Conservation (phyloP, 768 basidiomycete genomes). For the Ephemerocybe angulata region DNA sequence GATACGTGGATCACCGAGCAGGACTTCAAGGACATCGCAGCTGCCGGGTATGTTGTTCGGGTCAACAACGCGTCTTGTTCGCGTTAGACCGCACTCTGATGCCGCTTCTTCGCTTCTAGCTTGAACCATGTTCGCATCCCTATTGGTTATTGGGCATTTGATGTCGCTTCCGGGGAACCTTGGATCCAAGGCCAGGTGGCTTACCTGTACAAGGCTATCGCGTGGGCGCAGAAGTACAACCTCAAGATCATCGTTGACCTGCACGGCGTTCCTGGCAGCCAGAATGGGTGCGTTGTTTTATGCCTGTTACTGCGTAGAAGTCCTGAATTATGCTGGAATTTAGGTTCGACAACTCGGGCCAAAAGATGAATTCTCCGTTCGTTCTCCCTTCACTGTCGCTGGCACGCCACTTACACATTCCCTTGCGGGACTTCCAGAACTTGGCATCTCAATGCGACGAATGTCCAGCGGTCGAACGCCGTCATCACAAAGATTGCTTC, state of each 20-base stretch:
- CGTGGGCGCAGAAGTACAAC: conserved; percentile 63
- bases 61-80: neutral
- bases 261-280: conserved; percentile 75
- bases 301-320: too few relatives aligned
- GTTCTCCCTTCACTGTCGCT: conserved; percentile 10
- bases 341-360: conserved; percentile 82
- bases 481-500: conserved; percentile 61
- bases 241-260: conserved; percentile 81
- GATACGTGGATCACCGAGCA: conserved; percentile 75
- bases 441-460: conserved; percentile 67
- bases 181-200: conserved; percentile 72
- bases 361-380: conserved; percentile 48
- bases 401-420: neutral
- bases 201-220: conserved; percentile 59
- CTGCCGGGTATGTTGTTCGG: conserved; percentile 53
- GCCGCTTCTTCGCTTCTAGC: too few relatives aligned
- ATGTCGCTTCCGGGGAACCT: conserved; percentile 70
- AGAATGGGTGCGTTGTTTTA: conserved; percentile 72
- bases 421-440: conserved; percentile 21
- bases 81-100: too few relatives aligned
- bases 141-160: conserved; percentile 88
- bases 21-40: conserved; percentile 71
- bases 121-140: conserved; percentile 80
- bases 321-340: too few relatives aligned
- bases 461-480: conserved; percentile 60